Conservation (phyloP, 2,329 filamentous ascomycete species). For the Sclerotinia spermophila region DNA sequence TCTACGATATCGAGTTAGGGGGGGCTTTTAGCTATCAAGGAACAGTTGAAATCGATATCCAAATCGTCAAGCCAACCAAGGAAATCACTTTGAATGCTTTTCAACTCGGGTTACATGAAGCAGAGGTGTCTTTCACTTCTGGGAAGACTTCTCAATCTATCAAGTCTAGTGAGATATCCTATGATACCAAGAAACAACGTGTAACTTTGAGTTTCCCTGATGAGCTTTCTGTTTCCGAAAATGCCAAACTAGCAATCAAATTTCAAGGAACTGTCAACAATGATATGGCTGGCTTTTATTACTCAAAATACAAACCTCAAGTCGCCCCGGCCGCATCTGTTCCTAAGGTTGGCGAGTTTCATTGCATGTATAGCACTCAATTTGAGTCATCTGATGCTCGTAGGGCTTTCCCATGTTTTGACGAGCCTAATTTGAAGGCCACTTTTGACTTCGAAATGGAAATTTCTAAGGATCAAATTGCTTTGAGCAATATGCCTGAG, state of each 20-base stretch:
- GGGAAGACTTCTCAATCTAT: constrained; percentile 52
- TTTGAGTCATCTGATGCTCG: constrained; percentile 96
- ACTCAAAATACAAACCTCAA: constrained; percentile 86
- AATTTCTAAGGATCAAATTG: constrained; percentile 81
- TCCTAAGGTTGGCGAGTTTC: constrained; percentile 64
- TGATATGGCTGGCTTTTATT: constrained; percentile 89
- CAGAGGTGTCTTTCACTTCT: constrained; percentile 57
- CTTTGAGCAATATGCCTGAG: constrained; percentile 93
- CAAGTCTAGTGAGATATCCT: constrained; percentile 65
- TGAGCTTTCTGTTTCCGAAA: constrained; percentile 63
- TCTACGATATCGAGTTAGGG: constrained; percentile 72
- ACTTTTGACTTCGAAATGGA: constrained; percentile 94
- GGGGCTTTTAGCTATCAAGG: constrained; percentile 77
- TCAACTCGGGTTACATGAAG: constrained; percentile 71
- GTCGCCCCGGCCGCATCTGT: constrained; percentile 71
- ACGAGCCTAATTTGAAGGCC: constrained; percentile 95
- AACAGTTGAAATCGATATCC: constrained; percentile 73
- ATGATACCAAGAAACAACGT: constrained; percentile 81
- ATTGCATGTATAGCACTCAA: constrained; percentile 88
- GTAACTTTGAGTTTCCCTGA: constrained; percentile 73
- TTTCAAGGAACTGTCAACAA: constrained; percentile 85
- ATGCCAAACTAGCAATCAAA: constrained; percentile 63
- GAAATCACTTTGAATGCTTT: constrained; percentile 82
- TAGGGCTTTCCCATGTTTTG: constrained; percentile 94
- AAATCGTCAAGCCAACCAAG: constrained; percentile 67